Evolutionary conservation across 2,329 filamentous ascomycete species (phyloP).

Genomic region (Penicillium sp.): DNA sequence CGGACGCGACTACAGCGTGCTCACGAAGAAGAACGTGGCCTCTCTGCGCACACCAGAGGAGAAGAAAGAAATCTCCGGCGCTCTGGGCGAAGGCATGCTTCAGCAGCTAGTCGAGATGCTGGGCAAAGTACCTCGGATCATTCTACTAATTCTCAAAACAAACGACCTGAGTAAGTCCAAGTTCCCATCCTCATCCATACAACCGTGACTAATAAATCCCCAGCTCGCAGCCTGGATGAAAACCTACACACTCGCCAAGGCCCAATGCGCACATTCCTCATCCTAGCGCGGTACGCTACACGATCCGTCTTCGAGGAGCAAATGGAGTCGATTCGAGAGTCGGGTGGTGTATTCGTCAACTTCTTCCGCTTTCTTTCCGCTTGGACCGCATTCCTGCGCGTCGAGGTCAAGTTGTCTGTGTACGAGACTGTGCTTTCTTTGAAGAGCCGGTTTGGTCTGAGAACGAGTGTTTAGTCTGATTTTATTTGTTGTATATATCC

Average conservation of each 20-base stretch:
- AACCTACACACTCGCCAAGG: slow-evolving; percentile 57
- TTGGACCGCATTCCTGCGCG: slow-evolving; percentile 50
- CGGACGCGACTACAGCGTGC: slow-evolving; percentile 77
- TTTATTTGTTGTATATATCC: slow-evolving; percentile 12
- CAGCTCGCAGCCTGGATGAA: slow-evolving; percentile 82
- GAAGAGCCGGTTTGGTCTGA: slow-evolving; percentile 48
- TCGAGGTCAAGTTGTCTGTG: slow-evolving; percentile 54
- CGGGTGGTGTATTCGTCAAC: slow-evolving; percentile 52
- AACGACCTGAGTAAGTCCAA: slow-evolving; percentile 82
- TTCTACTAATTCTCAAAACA: slow-evolving; percentile 92
- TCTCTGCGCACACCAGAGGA: slow-evolving; percentile 65
- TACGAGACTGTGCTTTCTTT: slow-evolving; percentile 55
- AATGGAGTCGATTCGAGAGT: slow-evolving; percentile 47
- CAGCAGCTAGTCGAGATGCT: slow-evolving; percentile 83
- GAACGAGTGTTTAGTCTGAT: slow-evolving; percentile 1
- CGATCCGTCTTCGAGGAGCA: slow-evolving; percentile 59
- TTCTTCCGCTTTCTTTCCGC: slow-evolving; percentile 49
- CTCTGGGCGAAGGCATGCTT: slow-evolving; percentile 80
- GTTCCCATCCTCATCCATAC: not conserved
- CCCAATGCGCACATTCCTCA: slow-evolving; percentile 58
- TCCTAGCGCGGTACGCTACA: slow-evolving; percentile 60
- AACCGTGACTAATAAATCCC: slow-evolving; percentile 6
- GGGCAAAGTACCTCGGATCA: slow-evolving; percentile 82
- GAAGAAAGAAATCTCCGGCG: slow-evolving; percentile 77
- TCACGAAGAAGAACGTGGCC: slow-evolving; percentile 55